These are phyloP conservation scores for Daldinia caldariorum DNA, from an alignment of 495 filamentous ascomycete genomes.

Conservation along the genomic window DNA sequence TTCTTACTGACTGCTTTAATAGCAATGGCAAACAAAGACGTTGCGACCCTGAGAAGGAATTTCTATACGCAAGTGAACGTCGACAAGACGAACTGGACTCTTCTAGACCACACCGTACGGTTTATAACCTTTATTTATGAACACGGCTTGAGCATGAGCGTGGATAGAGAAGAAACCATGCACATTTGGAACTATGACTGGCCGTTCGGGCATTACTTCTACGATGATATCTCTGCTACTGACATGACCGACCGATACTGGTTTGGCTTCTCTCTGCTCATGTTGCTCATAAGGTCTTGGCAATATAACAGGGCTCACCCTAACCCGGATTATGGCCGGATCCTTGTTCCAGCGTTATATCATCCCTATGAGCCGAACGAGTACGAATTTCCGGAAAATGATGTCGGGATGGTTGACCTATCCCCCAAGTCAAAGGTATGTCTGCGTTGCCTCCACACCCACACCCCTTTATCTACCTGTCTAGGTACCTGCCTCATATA, in stretches of 20 bases:
- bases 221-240: not conserved
- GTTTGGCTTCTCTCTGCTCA: constrained; percentile 29
- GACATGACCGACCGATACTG: constrained; percentile 23
- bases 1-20: constrained; percentile 1
- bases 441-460: not conserved
- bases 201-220: constrained; percentile 6
- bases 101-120: constrained; percentile 19
- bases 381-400: not conserved
- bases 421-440: constrained; percentile 4
- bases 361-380: not conserved
- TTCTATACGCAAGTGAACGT: not conserved
- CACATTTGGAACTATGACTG: not conserved
- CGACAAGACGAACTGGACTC: constrained; percentile 7
- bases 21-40: not conserved
- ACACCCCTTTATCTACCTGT: not conserved
- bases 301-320: constrained; percentile 2
- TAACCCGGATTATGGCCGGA: not conserved
- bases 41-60: not conserved
- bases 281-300: constrained; percentile 14
- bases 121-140: constrained; percentile 10
- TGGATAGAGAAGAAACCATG: not conserved
- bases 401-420: constrained; percentile 18
- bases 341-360: constrained; percentile 22
- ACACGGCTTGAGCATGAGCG: not conserved
- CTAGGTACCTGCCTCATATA: too few species aligned